Base-by-base conservation (phyloP, 2,329 filamentous ascomycete species). In the Amauroascus verrucosus region DNA sequence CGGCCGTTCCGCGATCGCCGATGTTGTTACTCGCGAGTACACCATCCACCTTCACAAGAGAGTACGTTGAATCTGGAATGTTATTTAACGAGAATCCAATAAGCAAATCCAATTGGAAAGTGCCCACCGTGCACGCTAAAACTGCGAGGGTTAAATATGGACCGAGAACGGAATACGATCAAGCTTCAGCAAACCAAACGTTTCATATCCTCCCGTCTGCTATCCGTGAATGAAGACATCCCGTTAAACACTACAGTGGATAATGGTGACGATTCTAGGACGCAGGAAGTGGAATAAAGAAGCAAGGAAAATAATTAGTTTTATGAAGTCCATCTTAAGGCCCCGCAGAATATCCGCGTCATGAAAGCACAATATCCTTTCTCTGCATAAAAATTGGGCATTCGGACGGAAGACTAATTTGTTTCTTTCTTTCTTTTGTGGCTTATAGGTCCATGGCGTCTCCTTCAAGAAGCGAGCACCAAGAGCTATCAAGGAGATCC, bases 31-130 rank as follows among this genome's bases (percentile, higher is more conserved):
- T 70, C 88, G 93, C 83, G 94, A 98, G 82, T 98, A 98, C 85
- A 98, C 93, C 77, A 97, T 98, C 80, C 91, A 98, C 84, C 80
- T 98, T 69, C 93, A 98, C 88, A 97, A 95, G 87, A 86, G 91
- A 78, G 88, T 94, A 90, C 75, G 86, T 86, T 74, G 67, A 69
- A 54, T 16, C 45, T 56, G 44, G 26, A 33, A 24, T 32, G 33
- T 28, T 26, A 35, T 33, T n/a, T 51, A 8, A 33, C 41, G 26
- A 44, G 37, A 54, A 50, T 28, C 47, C 53, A 47, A 35, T 54
- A 28, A 28, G 32, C 22, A 30, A 53, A 51, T 30, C 53, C 40
- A 26, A 28, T 26, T 38, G 24, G 51, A 33, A 18, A 41, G 30
- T 54, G 28, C 41, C 13, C 22, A 40, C 22, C 30, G 51, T 51